Evolutionary conservation across 352 stramenopile species (phyloP), one percentile per base, ranked within the genome.

Genomic region (Phytophthora cryptogea): DNA sequence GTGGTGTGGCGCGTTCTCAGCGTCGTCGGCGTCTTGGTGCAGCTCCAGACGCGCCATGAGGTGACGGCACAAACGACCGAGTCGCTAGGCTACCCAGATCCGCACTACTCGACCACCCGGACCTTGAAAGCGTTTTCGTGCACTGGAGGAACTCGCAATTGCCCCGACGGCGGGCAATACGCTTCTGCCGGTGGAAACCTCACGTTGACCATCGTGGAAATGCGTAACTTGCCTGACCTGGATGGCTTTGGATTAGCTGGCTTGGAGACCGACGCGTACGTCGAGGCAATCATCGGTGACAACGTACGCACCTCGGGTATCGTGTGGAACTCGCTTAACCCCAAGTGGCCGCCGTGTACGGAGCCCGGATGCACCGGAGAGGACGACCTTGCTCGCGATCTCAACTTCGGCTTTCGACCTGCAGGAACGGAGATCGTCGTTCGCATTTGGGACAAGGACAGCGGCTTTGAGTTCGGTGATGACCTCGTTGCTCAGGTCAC

Each of bases 361-460:
- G 31, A 69, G 28, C 66, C 70, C 26, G 80, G 73, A 13, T 94
- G 83, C 57, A 67, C 45, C 0, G 75, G 52, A 5, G 52, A 67
- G 5, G 60, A 66, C 33, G 84, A 96, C 45, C 70, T 76, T 6
- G 55, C 66, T 17, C 78, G 83, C 0, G 84, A 93, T 47, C 57
- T 97, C 28, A 87, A 92, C 53, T 95, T 97, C 43, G 88, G 90
- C 0, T 94, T 96, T 39, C 86, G 85, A 8, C 68, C 77, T 14
- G 86, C 88, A 9, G 90, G 87, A n/a, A 91, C 81, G 1, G 53
- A 81, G 46, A 89, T 97, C 51, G 70, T 62, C 8, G 58, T 97
- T 7, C 48, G 73, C 13, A 73, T 95, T 10, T 79, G 73, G 49
- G 87, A 97, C 59, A 72, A 90, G 28, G 88, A 97, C 68, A 78